These are phyloP conservation scores for Citrus australasica DNA, from an alignment of 345 rosid species.

Conservation along the genomic window DNA sequence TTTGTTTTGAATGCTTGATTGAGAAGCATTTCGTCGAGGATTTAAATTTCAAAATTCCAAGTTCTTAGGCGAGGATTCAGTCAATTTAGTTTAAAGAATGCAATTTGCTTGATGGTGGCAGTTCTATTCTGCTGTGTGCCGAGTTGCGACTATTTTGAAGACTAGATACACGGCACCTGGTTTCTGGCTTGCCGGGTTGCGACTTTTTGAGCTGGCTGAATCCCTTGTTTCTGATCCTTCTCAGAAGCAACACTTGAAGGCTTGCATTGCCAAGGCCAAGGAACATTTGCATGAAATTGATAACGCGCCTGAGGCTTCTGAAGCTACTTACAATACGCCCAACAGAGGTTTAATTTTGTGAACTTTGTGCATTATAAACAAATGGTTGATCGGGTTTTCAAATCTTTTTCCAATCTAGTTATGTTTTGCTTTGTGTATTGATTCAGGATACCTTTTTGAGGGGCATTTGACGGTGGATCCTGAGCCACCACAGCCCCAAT, in stretches of 20 bases:
- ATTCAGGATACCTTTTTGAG: conserved; percentile 82
- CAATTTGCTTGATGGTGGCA: conserved; percentile 17
- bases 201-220: conserved; percentile 63
- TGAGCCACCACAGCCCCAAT: conserved; percentile 87
- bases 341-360: conserved; percentile 40
- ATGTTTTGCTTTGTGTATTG: neutral
- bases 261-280: conserved; percentile 63
- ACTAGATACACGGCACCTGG: conserved; percentile 84
- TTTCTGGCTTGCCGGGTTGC: conserved; percentile 79
- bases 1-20: neutral
- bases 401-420: neutral
- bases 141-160: conserved; percentile 77
- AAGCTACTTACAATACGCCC: conserved; percentile 11
- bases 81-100: neutral
- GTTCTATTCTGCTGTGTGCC: conserved; percentile 74
- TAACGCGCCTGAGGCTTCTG: conserved; percentile 29
- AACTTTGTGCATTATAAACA: too few species aligned
- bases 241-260: conserved; percentile 61
- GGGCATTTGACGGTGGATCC: conserved; percentile 96
- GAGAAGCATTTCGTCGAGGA: neutral
- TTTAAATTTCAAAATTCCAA: neutral
- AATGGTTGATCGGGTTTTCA: neutral
- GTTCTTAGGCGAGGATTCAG: neutral
- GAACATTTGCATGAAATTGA: conserved; percentile 54
- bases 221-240: conserved; percentile 46